Percentiles rank a stretch among this genome's conserved stretches.
phyloP scores from a whole-genome alignment of 2,329 filamentous ascomycete genomes.

The Cladosporium oxysporum region DNA sequence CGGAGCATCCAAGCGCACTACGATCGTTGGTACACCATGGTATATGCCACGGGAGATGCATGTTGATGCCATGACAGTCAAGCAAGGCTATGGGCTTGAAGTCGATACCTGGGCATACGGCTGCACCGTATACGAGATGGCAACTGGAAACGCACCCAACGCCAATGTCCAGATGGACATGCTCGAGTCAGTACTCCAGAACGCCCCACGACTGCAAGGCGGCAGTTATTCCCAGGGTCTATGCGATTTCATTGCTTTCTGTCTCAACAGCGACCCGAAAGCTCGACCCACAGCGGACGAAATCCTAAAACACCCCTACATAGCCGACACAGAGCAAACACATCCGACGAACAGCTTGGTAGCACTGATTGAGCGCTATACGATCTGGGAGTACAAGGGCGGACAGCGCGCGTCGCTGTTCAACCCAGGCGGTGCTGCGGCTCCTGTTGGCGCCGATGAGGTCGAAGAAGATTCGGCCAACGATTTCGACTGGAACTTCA shows the following conservation, averaged over 20 bases:
- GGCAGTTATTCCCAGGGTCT: conserved; percentile 69
- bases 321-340: conserved; percentile 61
- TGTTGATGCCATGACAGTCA: conserved; percentile 36
- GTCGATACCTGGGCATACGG: conserved; percentile 84
- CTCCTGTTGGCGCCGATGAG: conserved; percentile 41
- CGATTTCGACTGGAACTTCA: conserved; percentile 65
- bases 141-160: conserved; percentile 71
- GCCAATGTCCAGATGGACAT: conserved; percentile 50
- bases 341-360: conserved; percentile 67
- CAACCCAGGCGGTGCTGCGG: conserved; percentile 59
- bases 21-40: conserved; percentile 78
- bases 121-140: conserved; percentile 78
- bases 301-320: conserved; percentile 69
- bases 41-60: conserved; percentile 82
- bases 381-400: conserved; percentile 73
- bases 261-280: conserved; percentile 67
- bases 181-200: conserved; percentile 50
- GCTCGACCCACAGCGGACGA: conserved; percentile 69
- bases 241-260: conserved; percentile 71
- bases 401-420: conserved; percentile 68
- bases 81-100: conserved; percentile 48
- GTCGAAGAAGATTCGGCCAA: conserved; percentile 46
- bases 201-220: conserved; percentile 67
- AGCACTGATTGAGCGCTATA: conserved; percentile 70
- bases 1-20: conserved; percentile 70